Percentiles rank a stretch among this genome's conserved stretches.
phyloP scores from a whole-genome alignment of 139 green algal species.

The Chlorella sp. region DNA sequence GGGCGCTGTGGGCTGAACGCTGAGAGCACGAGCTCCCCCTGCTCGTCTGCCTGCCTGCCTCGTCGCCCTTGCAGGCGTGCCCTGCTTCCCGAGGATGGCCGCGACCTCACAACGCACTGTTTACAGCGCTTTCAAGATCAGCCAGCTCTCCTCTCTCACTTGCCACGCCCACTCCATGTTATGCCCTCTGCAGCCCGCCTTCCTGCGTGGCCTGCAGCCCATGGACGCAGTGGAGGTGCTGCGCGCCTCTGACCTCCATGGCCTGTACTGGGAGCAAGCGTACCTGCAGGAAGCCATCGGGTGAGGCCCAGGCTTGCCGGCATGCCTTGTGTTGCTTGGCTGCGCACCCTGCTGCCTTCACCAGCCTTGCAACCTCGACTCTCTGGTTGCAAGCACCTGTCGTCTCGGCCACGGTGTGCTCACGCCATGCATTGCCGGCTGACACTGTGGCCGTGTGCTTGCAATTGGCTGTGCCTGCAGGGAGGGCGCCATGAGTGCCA shows the following conservation, averaged over 20 bases:
- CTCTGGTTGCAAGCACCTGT: too few relatives aligned
- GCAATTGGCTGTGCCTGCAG: neutral
- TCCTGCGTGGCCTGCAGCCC: neutral
- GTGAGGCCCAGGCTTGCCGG: neutral
- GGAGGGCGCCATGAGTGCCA: neutral
- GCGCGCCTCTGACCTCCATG: neutral
- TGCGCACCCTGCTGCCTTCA: neutral
- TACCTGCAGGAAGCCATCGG: neutral
- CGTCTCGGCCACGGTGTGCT: too few relatives aligned
- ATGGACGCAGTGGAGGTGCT: conserved; percentile 7
- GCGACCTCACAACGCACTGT: neutral
- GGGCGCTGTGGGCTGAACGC: too few relatives aligned
- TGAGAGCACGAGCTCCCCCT: neutral
- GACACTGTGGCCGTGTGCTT: neutral
- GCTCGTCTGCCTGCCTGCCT: neutral
- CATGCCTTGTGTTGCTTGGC: neutral
- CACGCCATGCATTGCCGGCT: too few relatives aligned
- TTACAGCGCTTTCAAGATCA: neutral
- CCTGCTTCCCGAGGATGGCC: neutral
- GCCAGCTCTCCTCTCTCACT: too few relatives aligned
- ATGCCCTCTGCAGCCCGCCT: neutral
- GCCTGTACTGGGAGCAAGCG: conserved; percentile 11
- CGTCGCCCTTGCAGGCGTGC: neutral
- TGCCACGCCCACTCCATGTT: neutral
- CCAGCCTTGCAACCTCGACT: too few relatives aligned